A percentile compares a stretch with the other conserved stretches of the same genome.
These are phyloP conservation scores for Saccharomycopsis fodiens DNA, from an alignment of 805 yeast genomes.

Conservation along the genomic window DNA sequence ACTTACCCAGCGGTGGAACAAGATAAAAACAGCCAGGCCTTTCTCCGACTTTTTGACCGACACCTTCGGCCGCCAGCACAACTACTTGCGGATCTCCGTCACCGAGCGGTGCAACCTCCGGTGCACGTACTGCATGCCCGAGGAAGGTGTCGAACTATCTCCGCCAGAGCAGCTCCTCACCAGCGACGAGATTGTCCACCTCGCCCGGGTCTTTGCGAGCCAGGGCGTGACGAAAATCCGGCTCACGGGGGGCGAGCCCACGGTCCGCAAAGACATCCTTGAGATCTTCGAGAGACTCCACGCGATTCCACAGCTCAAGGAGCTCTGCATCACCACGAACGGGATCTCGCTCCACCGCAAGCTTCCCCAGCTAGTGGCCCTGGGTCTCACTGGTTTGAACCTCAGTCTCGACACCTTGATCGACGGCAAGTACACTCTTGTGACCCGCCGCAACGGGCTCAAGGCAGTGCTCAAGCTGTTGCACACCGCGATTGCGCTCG, in stretches of 20 bases:
- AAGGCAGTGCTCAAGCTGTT: constrained; percentile 37
- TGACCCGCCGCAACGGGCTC: constrained; percentile 44
- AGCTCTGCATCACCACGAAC: constrained; percentile 45
- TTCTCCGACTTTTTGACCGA: constrained; percentile 39
- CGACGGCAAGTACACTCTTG: constrained; percentile 41
- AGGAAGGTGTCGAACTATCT: constrained; percentile 44
- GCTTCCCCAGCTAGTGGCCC: constrained; percentile 32
- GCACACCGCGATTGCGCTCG: constrained; percentile 36
- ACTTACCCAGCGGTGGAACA: not conserved
- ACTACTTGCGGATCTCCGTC: constrained; percentile 42
- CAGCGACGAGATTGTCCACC: constrained; percentile 35
- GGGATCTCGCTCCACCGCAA: constrained; percentile 45
- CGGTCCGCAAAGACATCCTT: constrained; percentile 43
- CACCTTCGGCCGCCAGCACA: constrained; percentile 37
- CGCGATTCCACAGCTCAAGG: constrained; percentile 29
- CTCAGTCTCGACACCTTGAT: constrained; percentile 42
- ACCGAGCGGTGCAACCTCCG: constrained; percentile 44
- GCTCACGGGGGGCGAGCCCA: constrained; percentile 52
- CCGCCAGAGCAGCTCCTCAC: constrained; percentile 35
- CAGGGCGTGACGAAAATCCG: constrained; percentile 46
- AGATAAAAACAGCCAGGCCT: constrained; percentile 24
- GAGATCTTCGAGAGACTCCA: constrained; percentile 35
- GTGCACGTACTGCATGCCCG: constrained; percentile 50
- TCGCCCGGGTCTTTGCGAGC: constrained; percentile 37
- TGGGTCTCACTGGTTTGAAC: constrained; percentile 42